Evolutionary conservation across 108 stramenopile genomes (phyloP).

Genomic region (Skeletonema menzelii): DNA sequence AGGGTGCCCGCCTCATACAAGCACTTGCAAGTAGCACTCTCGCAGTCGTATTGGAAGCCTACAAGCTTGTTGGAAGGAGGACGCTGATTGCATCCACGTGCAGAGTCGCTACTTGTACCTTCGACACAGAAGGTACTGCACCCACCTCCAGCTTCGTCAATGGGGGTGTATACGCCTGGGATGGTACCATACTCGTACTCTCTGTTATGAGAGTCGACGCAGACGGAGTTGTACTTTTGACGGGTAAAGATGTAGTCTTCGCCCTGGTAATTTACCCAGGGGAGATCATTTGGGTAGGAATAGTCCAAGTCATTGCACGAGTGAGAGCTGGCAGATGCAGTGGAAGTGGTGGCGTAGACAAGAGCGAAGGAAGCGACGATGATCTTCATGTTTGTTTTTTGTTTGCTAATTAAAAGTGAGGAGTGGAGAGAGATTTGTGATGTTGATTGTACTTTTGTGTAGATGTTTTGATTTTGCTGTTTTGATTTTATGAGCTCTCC

Average conservation of each 20-base stretch:
- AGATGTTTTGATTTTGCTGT: constrained; percentile 53
- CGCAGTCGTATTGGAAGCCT: constrained; percentile 9
- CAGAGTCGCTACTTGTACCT: not conserved
- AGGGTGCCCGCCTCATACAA: not conserved
- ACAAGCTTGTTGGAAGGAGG: not conserved
- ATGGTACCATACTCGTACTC: constrained; percentile 1
- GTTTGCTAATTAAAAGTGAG: not conserved
- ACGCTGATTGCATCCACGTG: not conserved
- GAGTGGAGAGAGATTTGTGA: not conserved
- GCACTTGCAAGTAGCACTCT: not conserved
- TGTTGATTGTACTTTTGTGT: not conserved
- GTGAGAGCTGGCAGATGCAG: not conserved
- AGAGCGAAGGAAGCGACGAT: constrained; percentile 39
- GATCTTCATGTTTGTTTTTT: constrained; percentile 48
- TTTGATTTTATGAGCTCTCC: constrained; percentile 36
- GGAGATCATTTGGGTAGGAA: constrained; percentile 3
- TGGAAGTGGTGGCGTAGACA: constrained; percentile 32
- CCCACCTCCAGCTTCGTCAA: not conserved
- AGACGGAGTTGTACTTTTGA: constrained; percentile 4
- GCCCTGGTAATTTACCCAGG: not conserved
- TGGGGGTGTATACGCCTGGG: not conserved
- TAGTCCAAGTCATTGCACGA: not conserved
- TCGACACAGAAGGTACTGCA: not conserved
- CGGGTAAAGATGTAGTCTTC: not conserved
- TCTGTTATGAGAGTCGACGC: not conserved